Evolutionary conservation across 2,329 filamentous ascomycete species (phyloP).

Genomic region (Alternaria triticimaculans): DNA sequence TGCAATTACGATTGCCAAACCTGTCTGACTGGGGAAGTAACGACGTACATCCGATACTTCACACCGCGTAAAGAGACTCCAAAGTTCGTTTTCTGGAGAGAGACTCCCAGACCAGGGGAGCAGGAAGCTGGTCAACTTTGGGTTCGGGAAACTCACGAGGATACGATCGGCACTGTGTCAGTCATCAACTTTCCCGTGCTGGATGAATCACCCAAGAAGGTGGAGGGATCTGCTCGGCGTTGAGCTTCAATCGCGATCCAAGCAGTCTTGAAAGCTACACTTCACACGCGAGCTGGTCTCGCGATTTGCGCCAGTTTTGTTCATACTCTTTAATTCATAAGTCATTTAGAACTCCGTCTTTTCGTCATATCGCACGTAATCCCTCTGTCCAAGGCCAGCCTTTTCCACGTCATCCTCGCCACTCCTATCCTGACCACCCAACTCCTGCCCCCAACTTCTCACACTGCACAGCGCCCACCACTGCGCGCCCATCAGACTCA

Average conservation of each 20-base stretch:
- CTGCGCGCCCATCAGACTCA: conserved; percentile 40
- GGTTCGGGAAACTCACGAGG: conserved; percentile 31
- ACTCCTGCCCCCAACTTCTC: conserved; percentile 33
- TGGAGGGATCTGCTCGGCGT: not conserved
- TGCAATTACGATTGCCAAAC: conserved; percentile 42
- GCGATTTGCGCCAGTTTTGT: not conserved
- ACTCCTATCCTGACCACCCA: conserved; percentile 2
- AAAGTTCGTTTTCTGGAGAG: conserved; percentile 32
- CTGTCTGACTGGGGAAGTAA: conserved; percentile 34
- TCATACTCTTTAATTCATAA: conserved; percentile 10
- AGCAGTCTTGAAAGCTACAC: not conserved
- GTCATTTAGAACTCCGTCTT: conserved; percentile 16
- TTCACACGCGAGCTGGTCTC: not conserved
- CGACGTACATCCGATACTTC: conserved; percentile 42
- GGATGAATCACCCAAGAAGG: not conserved
- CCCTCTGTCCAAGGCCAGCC: conserved; percentile 13
- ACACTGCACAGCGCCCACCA: conserved; percentile 44
- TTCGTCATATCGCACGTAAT: no score
- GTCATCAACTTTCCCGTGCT: conserved; percentile 31
- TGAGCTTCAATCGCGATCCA: not conserved
- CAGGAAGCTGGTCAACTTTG: conserved; percentile 18
- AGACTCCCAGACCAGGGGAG: not conserved
- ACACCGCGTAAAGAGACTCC: conserved; percentile 25
- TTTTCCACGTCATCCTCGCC: conserved; percentile 22
- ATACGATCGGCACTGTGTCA: conserved; percentile 3